Evolutionary conservation across 331 rosid species (phyloP).

Genomic region (Acacia pycnantha): DNA sequence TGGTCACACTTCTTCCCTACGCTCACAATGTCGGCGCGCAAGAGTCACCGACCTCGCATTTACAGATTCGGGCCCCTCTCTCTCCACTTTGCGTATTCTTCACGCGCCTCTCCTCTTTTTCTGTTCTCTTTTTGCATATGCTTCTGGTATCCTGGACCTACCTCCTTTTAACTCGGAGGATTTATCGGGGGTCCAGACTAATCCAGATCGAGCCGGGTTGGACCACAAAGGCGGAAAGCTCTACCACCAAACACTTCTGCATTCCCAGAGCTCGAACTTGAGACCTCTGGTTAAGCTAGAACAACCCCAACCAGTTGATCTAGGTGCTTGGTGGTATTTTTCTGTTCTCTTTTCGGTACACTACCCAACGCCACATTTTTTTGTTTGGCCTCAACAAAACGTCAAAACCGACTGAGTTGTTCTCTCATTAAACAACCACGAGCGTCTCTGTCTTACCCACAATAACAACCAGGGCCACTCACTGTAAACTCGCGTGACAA

Average conservation of each 20-base stretch:
- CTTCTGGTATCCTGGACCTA: too few relatives aligned
- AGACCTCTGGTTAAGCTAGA: too few relatives aligned
- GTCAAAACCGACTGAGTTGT: not conserved
- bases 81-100: not conserved
- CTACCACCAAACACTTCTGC: too few relatives aligned
- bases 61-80: not conserved
- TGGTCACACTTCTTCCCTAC: not conserved
- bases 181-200: too few relatives aligned
- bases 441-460: not conserved
- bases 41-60: not conserved
- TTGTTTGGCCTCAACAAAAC: not conserved
- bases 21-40: slow-evolving; percentile 45
- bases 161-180: too few relatives aligned
- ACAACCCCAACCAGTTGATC: too few relatives aligned
- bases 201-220: too few relatives aligned
- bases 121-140: not conserved
- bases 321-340: too few relatives aligned
- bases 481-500: slow-evolving; percentile 10
- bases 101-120: not conserved
- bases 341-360: not conserved
- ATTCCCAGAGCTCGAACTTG: too few relatives aligned
- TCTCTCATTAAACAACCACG: not conserved
- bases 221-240: too few relatives aligned
- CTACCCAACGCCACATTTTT: not conserved
- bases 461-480: not conserved